A percentile compares a stretch with the other conserved stretches of the same genome.
These are phyloP conservation scores for Trametes pubescens DNA, from an alignment of 1,284 basidiomycete species.

Conservation along the genomic window DNA sequence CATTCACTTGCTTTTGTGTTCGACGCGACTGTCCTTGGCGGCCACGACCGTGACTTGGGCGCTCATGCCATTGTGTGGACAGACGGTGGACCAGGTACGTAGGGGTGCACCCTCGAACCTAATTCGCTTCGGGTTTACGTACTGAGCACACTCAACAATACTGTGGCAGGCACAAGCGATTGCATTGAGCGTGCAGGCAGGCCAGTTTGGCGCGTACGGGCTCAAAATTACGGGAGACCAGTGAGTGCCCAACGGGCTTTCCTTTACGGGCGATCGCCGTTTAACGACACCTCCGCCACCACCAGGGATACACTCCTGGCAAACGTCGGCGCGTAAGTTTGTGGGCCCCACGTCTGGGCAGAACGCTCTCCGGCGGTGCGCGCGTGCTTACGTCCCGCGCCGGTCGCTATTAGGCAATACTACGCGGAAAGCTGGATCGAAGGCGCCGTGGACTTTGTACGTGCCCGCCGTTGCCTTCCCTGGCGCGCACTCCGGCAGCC, in stretches of 20 bases:
- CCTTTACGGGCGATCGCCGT: conserved; percentile 34
- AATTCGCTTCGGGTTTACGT: conserved; percentile 15
- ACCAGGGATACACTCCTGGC: conserved; percentile 48
- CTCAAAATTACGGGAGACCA: conserved; percentile 63
- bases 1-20: not conserved
- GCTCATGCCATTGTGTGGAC: not conserved
- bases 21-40: not conserved
- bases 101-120: conserved; percentile 8
- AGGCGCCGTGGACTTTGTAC: conserved; percentile 64
- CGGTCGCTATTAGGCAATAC: conserved; percentile 29
- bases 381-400: not conserved
- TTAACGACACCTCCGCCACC: not conserved
- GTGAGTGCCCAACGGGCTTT: conserved; percentile 42
- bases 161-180: conserved; percentile 52
- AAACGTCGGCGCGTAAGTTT: conserved; percentile 57
- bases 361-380: not conserved
- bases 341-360: not conserved
- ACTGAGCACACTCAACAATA: conserved; percentile 2
- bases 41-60: not conserved
- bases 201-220: conserved; percentile 58
- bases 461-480: conserved; percentile 12
- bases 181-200: conserved; percentile 61
- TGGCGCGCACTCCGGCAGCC: not conserved
- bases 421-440: conserved; percentile 44
- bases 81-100: conserved; percentile 35